phyloP scores from a whole-genome alignment of 2,329 filamentous ascomycete genomes.

The Cryphonectria parasitica region DNA sequence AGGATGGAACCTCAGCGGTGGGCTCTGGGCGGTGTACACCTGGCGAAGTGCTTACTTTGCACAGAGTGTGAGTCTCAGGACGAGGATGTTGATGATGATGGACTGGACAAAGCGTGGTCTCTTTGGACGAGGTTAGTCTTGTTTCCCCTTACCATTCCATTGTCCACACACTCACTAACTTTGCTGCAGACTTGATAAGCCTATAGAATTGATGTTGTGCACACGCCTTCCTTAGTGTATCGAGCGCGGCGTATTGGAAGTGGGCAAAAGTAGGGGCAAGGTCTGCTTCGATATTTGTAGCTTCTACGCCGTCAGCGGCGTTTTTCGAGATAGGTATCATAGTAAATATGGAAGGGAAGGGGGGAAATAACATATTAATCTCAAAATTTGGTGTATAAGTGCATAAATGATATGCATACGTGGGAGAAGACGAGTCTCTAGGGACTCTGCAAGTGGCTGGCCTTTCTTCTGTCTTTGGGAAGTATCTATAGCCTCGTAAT shows the following conservation, averaged over 20 bases:
- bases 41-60: constrained; percentile 98
- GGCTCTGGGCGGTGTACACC: constrained; percentile 89
- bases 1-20: constrained; percentile 78
- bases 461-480: not conserved
- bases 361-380: not conserved
- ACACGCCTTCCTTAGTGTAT: not conserved
- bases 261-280: constrained; percentile 3
- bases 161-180: constrained; percentile 17
- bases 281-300: not conserved
- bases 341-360: not conserved
- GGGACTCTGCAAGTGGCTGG: not conserved
- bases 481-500: constrained; percentile 39
- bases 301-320: not conserved
- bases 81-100: constrained; percentile 88
- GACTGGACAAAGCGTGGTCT: constrained; percentile 97
- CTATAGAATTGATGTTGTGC: not conserved
- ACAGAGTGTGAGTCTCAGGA: constrained; percentile 92
- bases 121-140: constrained; percentile 84
- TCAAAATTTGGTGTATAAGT: not conserved
- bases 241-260: constrained; percentile 7
- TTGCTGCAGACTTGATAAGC: constrained; percentile 33
- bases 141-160: not conserved
- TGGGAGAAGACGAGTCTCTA: not conserved
- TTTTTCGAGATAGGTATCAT: not conserved
- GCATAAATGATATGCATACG: not conserved